Base-by-base conservation (phyloP, 179 eudicot genomes). In the Vitellaria paradoxa region DNA sequence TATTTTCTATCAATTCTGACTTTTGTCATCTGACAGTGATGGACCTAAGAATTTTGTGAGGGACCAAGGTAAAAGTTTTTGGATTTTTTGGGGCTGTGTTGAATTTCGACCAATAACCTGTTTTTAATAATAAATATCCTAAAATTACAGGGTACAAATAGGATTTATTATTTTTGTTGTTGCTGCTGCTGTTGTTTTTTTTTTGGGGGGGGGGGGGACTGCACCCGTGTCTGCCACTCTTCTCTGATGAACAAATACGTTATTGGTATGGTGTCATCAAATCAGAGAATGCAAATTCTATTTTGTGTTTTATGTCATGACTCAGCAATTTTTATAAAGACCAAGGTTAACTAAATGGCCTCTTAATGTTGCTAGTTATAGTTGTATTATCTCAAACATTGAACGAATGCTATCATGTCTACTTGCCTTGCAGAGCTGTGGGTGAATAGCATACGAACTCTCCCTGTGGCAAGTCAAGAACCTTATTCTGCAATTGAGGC, bases 401-500 rank as follows among this genome's bases (percentile, higher is more conserved):
- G 45, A 66, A n/a, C 6, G 17, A 17, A 56, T 56, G 14, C 37
- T 72, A 56, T 55, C 24, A 20, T 59, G 52, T 17, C 17, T 50
- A 23, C 49, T 72, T 79, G 49, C 55, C 47, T 47, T 6, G 42
- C 83, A 83, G 83, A 76, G 21, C 53, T 68, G 37, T 83, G 81
- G 83, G 68, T 77, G 68, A 80, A 67, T 49, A 57, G 76, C 64
- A 40, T 73, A 40, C 76, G 78, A 68, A 77, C 62, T 42, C 81
- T 80, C 59, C 86, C 83, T 17, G 78, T 73, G 57, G 80, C 85
- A 49, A 79, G 80, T 65, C 82, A 55, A 53, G 85, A 82, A 23
- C 72, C 53, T 40, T 76, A 60, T 49, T 76, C 85, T 79, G 81
- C 86, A 65, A 68, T 83, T 13, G 86, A 83, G 55, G 71, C 76